Evolutionary conservation across 495 filamentous ascomycete species (phyloP), one percentile per base, ranked within the genome.

Genomic region (Copromyces sp.): DNA sequence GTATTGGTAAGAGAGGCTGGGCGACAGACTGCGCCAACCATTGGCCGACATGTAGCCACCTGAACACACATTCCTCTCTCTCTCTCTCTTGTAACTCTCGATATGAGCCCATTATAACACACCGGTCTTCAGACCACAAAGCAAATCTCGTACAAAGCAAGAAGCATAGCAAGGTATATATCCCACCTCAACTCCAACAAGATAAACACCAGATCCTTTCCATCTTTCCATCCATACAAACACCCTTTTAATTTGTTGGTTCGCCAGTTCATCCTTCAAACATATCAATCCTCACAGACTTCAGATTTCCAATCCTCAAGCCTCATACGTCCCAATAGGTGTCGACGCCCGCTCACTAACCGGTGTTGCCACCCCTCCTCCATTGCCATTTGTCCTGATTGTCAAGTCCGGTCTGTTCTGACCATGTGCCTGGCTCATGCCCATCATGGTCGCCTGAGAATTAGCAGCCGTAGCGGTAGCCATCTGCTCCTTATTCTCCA

Each of bases 401-500:
- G 24, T 65, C 53, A 65, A 37, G 12, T 65, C 53, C 2, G 53
- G 53, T 16, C 53, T 37, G 35, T 37, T 65, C 29, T 35, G 53
- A 29, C 20, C 45, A 11, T 24, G 45, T 0, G 14, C 44, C 53
- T 65, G 53, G 29, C 53, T 65, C 53, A 65, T 65, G 3, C 2
- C 41, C 41, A 47, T n/a, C 29, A 35, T 14, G 11, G 29, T 65
- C 29, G 53, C 53, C 53, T 65, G 53, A 7, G 14, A 65, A 65
- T 65, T 65, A 35, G 12, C 32, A 29, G 53, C 53, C 2, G 53
- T 37, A 35, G 53, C 53, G 2, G 53, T 17, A 35, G 53, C 53
- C 45, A 53, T 53, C 53, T 65, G 29, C 53, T 65, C 3, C 29
- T 17, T 68, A 24, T 65, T 73, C 73, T 83, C 76, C 2, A 82